Evolutionary conservation across 176 grass and related monocot species (phyloP), one percentile per base, ranked within the genome.

Genomic region (Leersia perrieri): DNA sequence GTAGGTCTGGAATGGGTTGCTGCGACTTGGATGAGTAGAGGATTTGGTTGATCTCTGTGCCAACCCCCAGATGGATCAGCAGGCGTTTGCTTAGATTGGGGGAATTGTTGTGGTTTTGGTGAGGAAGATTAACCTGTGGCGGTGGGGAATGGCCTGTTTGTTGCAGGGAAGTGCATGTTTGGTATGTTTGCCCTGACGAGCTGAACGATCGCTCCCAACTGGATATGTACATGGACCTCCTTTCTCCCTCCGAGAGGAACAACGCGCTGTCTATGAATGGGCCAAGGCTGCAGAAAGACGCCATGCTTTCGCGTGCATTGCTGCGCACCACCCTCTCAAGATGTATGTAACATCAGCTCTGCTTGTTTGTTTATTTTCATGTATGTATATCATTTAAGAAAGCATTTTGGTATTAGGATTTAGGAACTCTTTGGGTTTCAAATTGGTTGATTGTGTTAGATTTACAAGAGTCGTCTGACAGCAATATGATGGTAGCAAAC

Each of bases 121-220:
- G 28, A 33, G 20, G 65, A 71, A 32, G 31, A 66, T 68, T 68
- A n/a, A 30, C 8, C 36, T 8, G 13, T 34, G 9, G n/a, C n/a
- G n/a, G n/a, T n/a, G n/a, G 12, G 10, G 32, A 61, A 58, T 30
- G 32, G 16, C 3, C 7, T 81, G 6, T 82, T 45, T 81, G 6
- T 82, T 45, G 20, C 60, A 98, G 95, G 70, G 95, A 95, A 68
- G 88, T 88, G 71, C 92, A 98, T 91, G 31, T 98, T 69, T 98
- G 95, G 95, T 98, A 90, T 78, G 45, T 98, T 61, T 84, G 88
- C 28, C 90, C 95, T 72, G 86, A 98, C 82, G 92, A 98, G 72
- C 51, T 98, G 60, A 88, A 93, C 23, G 88, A 86, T 79, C 63
- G 73, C 64, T 84, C 90, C 64, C 88, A 77, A 62, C 22, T 98